phyloP scores from a whole-genome alignment of 805 yeast genomes.

The Saturnispora kantuleensis region DNA sequence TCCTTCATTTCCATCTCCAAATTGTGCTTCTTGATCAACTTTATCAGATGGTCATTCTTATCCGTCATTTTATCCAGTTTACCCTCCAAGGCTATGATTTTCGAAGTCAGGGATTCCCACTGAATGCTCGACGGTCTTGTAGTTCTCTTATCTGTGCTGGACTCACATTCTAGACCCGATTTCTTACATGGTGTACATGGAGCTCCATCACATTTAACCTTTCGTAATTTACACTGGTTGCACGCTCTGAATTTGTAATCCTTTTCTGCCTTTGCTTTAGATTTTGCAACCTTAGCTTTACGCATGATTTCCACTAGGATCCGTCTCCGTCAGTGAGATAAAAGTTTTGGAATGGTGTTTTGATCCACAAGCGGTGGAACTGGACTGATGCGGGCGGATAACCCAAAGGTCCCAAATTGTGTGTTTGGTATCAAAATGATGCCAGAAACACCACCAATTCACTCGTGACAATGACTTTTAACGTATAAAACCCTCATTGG shows the following conservation, averaged over 20 bases:
- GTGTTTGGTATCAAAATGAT: neutral
- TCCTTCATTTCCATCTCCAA: neutral
- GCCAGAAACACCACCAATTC: neutral
- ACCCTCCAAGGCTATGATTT: conserved; percentile 7
- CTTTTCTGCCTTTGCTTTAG: neutral
- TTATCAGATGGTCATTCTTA: neutral
- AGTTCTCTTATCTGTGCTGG: conserved; percentile 13
- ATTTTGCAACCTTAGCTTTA: neutral
- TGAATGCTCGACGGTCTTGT: conserved; percentile 13
- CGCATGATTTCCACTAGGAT: too few relatives aligned
- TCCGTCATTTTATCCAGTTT: neutral
- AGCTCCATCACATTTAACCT: conserved; percentile 16
- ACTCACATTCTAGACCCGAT: conserved; percentile 9
- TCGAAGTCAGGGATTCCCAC: conserved; percentile 6
- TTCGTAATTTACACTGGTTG: conserved; percentile 14
- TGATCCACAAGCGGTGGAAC: too few relatives aligned
- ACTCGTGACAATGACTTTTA: too few relatives aligned
- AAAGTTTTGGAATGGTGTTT: too few relatives aligned
- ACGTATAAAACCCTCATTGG: too few relatives aligned
- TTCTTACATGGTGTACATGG: conserved; percentile 19
- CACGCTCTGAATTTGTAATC: conserved; percentile 13
- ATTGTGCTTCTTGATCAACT: neutral
- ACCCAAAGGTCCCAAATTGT: too few relatives aligned
- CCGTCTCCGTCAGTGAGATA: too few relatives aligned
- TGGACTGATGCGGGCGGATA: too few relatives aligned